Percentiles rank a stretch among this genome's conserved stretches.
phyloP scores from a whole-genome alignment of 2,329 filamentous ascomycete genomes.

The Sarocladiaceae sp. region DNA sequence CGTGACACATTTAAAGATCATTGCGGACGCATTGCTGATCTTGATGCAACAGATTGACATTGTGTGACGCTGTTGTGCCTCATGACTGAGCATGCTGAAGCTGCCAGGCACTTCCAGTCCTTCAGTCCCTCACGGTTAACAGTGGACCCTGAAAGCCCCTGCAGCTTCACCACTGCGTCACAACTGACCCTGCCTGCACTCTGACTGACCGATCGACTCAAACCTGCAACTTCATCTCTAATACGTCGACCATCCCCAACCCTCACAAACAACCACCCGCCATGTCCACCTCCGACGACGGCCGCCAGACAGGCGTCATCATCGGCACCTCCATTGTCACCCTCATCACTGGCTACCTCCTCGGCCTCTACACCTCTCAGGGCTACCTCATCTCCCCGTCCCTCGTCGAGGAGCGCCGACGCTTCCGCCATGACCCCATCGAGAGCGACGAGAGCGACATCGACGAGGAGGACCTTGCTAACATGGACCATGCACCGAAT shows the following conservation, averaged over 20 bases:
- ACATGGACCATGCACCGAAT: constrained; percentile 61
- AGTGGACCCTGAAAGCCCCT: constrained; percentile 1
- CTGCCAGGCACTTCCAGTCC: too few species aligned
- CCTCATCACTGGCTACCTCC: constrained; percentile 70
- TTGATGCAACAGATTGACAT: too few species aligned
- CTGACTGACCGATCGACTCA: neutral
- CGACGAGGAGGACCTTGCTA: constrained; percentile 46
- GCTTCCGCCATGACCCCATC: constrained; percentile 51
- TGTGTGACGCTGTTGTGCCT: too few species aligned
- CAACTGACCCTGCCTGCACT: neutral
- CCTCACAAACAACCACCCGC: constrained; percentile 9
- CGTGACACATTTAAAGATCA: too few species aligned
- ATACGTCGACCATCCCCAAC: too few species aligned
- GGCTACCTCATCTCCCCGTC: constrained; percentile 53
- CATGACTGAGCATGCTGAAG: too few species aligned
- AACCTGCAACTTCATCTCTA: neutral
- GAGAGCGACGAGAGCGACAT: constrained; percentile 66
- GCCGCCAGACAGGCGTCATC: constrained; percentile 50
- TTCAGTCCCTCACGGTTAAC: neutral
- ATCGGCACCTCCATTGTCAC: constrained; percentile 69
- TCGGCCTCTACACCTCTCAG: constrained; percentile 66
- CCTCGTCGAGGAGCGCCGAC: constrained; percentile 49
- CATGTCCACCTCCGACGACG: constrained; percentile 31
- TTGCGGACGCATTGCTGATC: too few species aligned
- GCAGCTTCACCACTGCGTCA: constrained; percentile 9